Conservation (phyloP, 345 rosid genomes). For the Gossypium sturtianum region DNA sequence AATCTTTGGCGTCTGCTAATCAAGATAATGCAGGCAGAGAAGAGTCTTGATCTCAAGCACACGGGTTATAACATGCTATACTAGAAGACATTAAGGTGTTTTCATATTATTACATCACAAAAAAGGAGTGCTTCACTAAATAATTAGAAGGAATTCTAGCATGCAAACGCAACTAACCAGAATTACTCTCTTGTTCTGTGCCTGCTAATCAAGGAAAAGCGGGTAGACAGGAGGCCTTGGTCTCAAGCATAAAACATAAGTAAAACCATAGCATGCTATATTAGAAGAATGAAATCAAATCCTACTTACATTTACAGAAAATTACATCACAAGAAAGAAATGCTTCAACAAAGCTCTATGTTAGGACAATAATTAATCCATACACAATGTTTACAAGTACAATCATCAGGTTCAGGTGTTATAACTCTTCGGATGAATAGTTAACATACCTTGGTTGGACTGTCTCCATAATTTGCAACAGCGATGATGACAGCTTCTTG, state of each 20-base stretch:
- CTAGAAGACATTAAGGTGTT: not conserved
- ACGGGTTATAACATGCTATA: constrained; percentile 16
- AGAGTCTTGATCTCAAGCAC: not conserved
- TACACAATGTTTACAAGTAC: not conserved
- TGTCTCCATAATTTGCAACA: constrained; percentile 80
- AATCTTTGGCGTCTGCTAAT: too few relatives aligned
- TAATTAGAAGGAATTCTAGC: too few relatives aligned
- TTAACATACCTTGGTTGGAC: constrained; percentile 62
- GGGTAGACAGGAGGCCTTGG: too few relatives aligned
- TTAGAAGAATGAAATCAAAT: not conserved
- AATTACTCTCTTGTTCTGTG: too few relatives aligned
- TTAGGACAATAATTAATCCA: not conserved
- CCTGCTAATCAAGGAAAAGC: too few relatives aligned
- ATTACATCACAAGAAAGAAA: not conserved
- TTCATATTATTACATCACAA: too few relatives aligned
- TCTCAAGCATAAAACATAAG: not conserved
- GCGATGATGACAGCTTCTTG: constrained; percentile 70
- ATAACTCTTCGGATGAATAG: not conserved
- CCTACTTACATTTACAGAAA: not conserved
- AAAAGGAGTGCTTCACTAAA: too few relatives aligned
- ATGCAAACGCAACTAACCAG: too few relatives aligned
- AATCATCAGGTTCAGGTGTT: not conserved
- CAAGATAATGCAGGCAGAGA: too few relatives aligned
- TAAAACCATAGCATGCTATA: constrained; percentile 13
- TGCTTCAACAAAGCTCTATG: not conserved